Evolutionary conservation across 805 yeast species (phyloP).

Genomic region (Saturnispora mendoncae): DNA sequence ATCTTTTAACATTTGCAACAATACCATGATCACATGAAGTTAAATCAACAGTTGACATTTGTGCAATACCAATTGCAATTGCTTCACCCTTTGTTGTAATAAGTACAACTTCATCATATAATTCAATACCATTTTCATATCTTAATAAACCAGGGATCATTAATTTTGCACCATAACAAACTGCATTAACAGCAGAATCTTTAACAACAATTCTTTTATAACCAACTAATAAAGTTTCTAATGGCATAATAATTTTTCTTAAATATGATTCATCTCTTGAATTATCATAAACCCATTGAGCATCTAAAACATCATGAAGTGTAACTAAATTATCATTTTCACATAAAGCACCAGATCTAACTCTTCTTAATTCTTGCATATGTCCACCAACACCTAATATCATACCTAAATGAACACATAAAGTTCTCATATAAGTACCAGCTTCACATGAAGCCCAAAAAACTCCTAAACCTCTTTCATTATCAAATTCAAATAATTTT

Average conservation of each 20-base stretch:
- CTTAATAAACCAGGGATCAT: slow-evolving; percentile 98
- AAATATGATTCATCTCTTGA: slow-evolving; percentile 94
- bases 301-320: slow-evolving; percentile 94
- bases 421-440: slow-evolving; percentile 98
- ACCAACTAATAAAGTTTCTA: slow-evolving; percentile 87
- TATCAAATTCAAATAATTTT: slow-evolving; percentile 90
- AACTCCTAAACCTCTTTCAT: slow-evolving; percentile 92
- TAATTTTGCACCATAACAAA: slow-evolving; percentile 97
- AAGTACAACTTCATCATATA: slow-evolving; percentile 94
- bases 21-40: slow-evolving; percentile 97
- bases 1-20: slow-evolving; percentile 97
- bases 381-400: slow-evolving; percentile 98
- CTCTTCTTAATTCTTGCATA: slow-evolving; percentile 99
- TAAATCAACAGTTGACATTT: slow-evolving; percentile 96
- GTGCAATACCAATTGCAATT: slow-evolving; percentile 95
- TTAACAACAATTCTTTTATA: slow-evolving; percentile 91
- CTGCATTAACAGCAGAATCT: slow-evolving; percentile 94
- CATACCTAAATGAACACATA: slow-evolving; percentile 99
- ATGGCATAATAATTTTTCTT: slow-evolving; percentile 88
- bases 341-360: slow-evolving; percentile 90
- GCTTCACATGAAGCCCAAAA: slow-evolving; percentile 99
- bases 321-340: slow-evolving; percentile 91
- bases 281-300: slow-evolving; percentile 96
- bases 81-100: slow-evolving; percentile 99
- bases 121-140: slow-evolving; percentile 95